Conservation (phyloP, 192 early-diverging fungal species). For the Gorgonomyces haynaldii region DNA sequence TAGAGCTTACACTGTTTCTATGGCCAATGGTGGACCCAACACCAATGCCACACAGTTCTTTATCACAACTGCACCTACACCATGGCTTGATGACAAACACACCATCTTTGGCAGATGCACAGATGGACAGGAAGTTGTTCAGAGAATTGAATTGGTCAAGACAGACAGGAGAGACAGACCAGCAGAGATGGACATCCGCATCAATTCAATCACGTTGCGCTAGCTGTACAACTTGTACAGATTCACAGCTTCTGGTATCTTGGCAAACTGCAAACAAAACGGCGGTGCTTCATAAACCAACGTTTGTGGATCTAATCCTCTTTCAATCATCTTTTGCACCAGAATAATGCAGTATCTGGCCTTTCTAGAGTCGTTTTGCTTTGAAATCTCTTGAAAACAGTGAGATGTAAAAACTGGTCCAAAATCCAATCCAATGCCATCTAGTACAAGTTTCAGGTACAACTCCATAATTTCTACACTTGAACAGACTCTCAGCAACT, state of each 20-base stretch:
- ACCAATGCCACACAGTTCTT: conserved; percentile 96
- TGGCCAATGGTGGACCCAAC: conserved; percentile 81
- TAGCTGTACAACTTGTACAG: too few species aligned
- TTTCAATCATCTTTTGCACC: not conserved
- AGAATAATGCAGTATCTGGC: not conserved
- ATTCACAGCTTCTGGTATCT: too few species aligned
- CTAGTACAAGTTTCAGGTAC: too few species aligned
- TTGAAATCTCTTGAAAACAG: too few species aligned
- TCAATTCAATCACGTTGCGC: conserved; percentile 66
- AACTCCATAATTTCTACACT: too few species aligned
- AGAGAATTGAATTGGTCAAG: conserved; percentile 68
- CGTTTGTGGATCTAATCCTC: not conserved
- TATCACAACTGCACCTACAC: conserved; percentile 80
- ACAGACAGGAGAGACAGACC: conserved; percentile 86
- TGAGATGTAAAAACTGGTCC: too few species aligned
- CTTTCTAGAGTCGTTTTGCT: not conserved
- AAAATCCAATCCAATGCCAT: too few species aligned
- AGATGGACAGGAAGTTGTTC: conserved; percentile 85
- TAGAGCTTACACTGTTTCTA: conserved; percentile 79
- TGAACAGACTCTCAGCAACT: too few species aligned
- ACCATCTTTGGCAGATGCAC: conserved; percentile 87
- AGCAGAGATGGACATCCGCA: conserved; percentile 66
- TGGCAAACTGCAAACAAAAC: too few species aligned
- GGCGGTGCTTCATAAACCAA: not conserved
- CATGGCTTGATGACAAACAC: conserved; percentile 96